Evolutionary conservation across 2,329 filamentous ascomycete species (phyloP), one percentile per base, ranked within the genome.

Genomic region (Fusarium verrucosum): DNA sequence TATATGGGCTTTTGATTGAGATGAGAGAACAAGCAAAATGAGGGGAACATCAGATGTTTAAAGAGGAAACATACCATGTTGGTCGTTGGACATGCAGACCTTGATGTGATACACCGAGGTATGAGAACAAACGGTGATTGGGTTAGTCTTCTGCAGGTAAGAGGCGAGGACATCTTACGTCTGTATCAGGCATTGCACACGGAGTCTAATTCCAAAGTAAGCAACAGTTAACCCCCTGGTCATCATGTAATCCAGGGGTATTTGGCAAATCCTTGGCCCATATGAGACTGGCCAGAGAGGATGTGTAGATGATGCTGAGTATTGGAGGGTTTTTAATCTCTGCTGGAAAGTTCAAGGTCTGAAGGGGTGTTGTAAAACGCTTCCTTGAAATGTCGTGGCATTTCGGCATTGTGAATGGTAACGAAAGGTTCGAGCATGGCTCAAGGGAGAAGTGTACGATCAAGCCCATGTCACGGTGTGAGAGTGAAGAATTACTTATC

Each of bases 31-130:
- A 22, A 25, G 3, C 2, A 3, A 17, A n/a, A 5, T 50, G 50
- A 54, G 44, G 44, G 30, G 50, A 40, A 40, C 3, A 40, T 11
- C 19, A 26, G 14, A 32, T 2, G 1, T 30, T 49, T 23, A 7
- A 17, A 17, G 25, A 23, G 16, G 17, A 17, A 28, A 37, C 25
- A 30, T 20, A 22, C 19, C 17, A 37, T 30, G 10, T 28, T 13
- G 23, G 25, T n/a, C 20, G 25, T 52, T 52, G 32, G 42, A 17
- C 5, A 7, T 17, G 6, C 20, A 23, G 23, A 17, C 23, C 16
- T 5, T 49, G 32, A 49, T 9, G 19, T 9, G 28, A 32, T 52
- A 42, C 50, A 25, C 50, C 42, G 25, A 49, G 50, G 4, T 13
- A 13, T 11, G 16, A 50, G 10, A 9, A 16, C 23, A 7, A n/a